Evolutionary conservation across 176 grass and related monocot genomes (phyloP).

Genomic region (Aegilops tauschii): DNA sequence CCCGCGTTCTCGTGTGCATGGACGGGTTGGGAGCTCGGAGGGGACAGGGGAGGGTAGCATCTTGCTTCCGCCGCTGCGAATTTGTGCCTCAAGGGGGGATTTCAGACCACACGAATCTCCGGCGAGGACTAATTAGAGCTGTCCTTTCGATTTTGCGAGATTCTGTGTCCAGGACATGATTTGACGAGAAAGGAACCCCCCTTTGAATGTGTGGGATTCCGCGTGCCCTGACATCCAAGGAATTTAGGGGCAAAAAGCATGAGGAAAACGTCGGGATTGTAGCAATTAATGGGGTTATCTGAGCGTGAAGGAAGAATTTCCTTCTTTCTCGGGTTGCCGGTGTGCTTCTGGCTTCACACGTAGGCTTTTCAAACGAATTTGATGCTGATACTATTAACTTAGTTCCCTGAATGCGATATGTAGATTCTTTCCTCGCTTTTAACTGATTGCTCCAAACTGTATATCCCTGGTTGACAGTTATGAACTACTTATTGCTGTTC

Average conservation of each 20-base stretch:
- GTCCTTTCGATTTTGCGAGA: not conserved
- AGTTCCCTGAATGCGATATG: not conserved
- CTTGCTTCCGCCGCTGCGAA: not conserved
- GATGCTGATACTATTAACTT: not conserved
- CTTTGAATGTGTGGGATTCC: too few species aligned
- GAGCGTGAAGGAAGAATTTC: too few species aligned
- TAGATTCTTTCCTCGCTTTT: not conserved
- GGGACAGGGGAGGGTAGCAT: too few species aligned
- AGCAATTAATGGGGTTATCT: too few species aligned
- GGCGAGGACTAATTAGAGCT: not conserved
- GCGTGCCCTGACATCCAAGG: constrained; percentile 4
- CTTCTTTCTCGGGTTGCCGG: too few species aligned
- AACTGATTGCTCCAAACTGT: not conserved
- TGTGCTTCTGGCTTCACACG: too few species aligned
- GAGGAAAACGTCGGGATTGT: too few species aligned
- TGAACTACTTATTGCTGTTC: not conserved
- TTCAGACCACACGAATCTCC: not conserved
- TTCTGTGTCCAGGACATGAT: not conserved
- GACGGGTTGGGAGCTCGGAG: not conserved
- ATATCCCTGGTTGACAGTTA: not conserved
- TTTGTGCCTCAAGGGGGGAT: not conserved
- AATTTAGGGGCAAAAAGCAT: too few species aligned
- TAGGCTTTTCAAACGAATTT: not conserved
- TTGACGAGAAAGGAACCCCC: not conserved
- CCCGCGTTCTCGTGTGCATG: not conserved